These are phyloP conservation scores for Tetracladium marchalianum DNA, from an alignment of 495 filamentous ascomycete genomes.

Conservation along the genomic window DNA sequence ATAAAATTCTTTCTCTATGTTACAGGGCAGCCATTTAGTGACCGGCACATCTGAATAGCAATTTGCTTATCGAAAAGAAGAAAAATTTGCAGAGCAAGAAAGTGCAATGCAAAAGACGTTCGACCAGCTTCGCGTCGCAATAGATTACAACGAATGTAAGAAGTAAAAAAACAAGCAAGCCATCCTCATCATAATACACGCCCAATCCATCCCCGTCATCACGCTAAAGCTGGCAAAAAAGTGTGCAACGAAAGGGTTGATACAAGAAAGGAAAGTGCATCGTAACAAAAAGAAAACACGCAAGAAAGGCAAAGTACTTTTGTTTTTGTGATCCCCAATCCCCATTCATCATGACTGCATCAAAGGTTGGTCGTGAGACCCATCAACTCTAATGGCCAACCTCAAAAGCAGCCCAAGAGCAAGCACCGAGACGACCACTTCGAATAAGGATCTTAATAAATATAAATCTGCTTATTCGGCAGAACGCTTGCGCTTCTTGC, in stretches of 20 bases:
- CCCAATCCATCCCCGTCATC: constrained; percentile 15
- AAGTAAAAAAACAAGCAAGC: constrained; percentile 22
- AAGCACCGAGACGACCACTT: constrained; percentile 9
- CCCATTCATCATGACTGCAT: constrained; percentile 17
- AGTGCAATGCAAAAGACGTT: constrained; percentile 25
- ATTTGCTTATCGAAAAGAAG: constrained; percentile 14
- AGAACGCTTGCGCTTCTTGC: constrained; percentile 72
- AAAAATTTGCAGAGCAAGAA: constrained; percentile 4
- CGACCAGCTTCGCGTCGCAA: constrained; percentile 27
- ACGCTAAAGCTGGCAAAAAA: constrained; percentile 19
- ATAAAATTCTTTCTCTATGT: background rate
- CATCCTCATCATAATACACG: constrained; percentile 14
- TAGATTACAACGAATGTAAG: constrained; percentile 47
- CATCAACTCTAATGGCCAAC: constrained; percentile 10
- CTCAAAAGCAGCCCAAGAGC: constrained; percentile 10
- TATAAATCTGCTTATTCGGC: constrained; percentile 25
- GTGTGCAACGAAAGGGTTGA: constrained; percentile 14
- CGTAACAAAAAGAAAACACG: constrained; percentile 7
- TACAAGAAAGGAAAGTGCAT: constrained; percentile 17
- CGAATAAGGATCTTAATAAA: background rate
- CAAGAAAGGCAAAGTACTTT: constrained; percentile 13
- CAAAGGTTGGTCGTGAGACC: constrained; percentile 12
- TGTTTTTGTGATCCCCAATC: constrained; percentile 7
- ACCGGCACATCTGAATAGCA: constrained; percentile 25
- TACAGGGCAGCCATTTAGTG: constrained; percentile 26